Percentiles rank a stretch among this genome's conserved stretches.
phyloP scores from a whole-genome alignment of 2,329 filamentous ascomycete species.

The Sporothrix protearum region DNA sequence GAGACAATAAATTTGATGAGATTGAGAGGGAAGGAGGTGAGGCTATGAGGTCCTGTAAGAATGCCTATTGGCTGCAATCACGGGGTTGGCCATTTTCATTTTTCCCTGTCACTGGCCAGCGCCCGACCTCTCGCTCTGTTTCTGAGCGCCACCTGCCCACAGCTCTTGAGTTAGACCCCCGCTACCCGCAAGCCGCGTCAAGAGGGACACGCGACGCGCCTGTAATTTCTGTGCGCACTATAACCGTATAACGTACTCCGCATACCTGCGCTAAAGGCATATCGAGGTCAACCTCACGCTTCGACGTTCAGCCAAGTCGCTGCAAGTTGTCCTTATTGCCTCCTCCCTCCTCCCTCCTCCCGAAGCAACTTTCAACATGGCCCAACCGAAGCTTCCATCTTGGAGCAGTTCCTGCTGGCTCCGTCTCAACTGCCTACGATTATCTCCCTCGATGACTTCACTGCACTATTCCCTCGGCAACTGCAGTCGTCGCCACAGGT shows the following conservation, averaged over 20 bases:
- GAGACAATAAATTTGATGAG: neutral
- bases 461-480: constrained; percentile 67
- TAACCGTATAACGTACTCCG: constrained; percentile 6
- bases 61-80: neutral
- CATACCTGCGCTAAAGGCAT: neutral
- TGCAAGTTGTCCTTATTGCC: neutral
- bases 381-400: constrained; percentile 67
- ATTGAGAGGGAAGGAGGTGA: constrained; percentile 11
- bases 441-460: constrained; percentile 71
- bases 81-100: constrained; percentile 16
- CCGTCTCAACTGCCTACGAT: constrained; percentile 71
- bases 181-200: constrained; percentile 15
- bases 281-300: neutral
- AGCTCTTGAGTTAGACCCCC: constrained; percentile 5
- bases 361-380: constrained; percentile 55
- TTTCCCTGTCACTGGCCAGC: constrained; percentile 2
- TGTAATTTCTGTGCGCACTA: constrained; percentile 4
- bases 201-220: constrained; percentile 22
- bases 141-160: neutral
- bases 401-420: constrained; percentile 72
- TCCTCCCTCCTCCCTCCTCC: neutral
- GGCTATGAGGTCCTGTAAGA: neutral
- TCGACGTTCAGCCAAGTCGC: no score
- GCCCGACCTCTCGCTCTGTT: neutral
- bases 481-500: constrained; percentile 65